Evolutionary conservation across 208 protist genomes (phyloP), one percentile per base, ranked within the genome.

Genomic region (Phytomonas sp.): DNA sequence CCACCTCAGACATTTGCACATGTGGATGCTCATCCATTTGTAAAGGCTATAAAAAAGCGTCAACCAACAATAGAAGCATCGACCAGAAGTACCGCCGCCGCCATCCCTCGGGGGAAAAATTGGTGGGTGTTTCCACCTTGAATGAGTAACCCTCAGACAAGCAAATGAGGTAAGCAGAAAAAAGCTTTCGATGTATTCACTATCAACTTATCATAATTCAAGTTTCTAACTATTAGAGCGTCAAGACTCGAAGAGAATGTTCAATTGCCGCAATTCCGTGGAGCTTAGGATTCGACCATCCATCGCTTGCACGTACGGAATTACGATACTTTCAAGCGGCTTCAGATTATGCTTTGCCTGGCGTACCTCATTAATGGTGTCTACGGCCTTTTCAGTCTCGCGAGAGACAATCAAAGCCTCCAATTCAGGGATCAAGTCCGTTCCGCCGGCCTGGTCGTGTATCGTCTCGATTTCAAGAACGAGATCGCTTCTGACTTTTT

Each of bases 361-460:
- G 5, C 92, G 82, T 59, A 85, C 73, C 29, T 77, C 76, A 65
- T 96, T 96, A 36, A 95, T 94, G 28, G 68, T 62, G 26, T 33
- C 32, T 9, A 93, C 62, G 7, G 82, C 81, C 11, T 67, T 59
- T 33, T 79, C 78, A 28, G 92, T 96, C 71, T 96, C 92, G 0
- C 85, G 82, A 0, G 92, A 95, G 11, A 94, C 76, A 28, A 91
- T 79, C 9, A 96, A 67, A 9, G 92, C 92, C 77, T 92, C 79
- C 11, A 93, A 65, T 0, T 72, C 77, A 11, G 72, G 66, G 60
- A 89, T 89, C n/a, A 40, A 65, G 62, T 92, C 80, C 2, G 89
- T 89, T 15, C 91, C 91, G 17, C 91, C 91, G 31, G 76, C 80
- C 13, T 83, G 70, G 23, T 96, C 88, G 0, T 62, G 64, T 46